Evolutionary conservation across 1,284 basidiomycete species (phyloP).

Genomic region (Naganishia sp.): DNA sequence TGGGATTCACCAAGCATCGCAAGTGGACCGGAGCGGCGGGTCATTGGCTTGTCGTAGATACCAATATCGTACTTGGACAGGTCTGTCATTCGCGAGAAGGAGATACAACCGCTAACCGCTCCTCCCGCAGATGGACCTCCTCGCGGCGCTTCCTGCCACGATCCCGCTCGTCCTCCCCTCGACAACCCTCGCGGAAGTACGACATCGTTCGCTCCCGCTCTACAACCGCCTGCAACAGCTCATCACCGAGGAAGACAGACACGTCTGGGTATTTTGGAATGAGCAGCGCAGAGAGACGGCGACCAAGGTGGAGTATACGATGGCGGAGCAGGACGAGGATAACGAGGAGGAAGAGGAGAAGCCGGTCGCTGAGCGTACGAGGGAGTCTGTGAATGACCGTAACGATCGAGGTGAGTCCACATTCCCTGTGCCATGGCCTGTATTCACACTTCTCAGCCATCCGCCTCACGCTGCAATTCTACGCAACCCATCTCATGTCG

Average conservation of each 20-base stretch:
- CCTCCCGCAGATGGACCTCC: constrained; percentile 76
- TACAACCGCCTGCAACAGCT: constrained; percentile 87
- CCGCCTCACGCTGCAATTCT: constrained; percentile 80
- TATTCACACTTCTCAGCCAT: constrained; percentile 63
- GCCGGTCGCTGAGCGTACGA: constrained; percentile 36
- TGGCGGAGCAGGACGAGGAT: constrained; percentile 22
- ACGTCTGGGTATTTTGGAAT: constrained; percentile 83
- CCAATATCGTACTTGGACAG: constrained; percentile 92
- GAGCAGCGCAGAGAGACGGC: constrained; percentile 71
- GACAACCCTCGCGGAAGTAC: constrained; percentile 93
- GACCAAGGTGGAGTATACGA: constrained; percentile 34
- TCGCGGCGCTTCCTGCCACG: constrained; percentile 71
- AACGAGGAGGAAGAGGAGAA: constrained; percentile 31
- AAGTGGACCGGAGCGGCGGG: constrained; percentile 50
- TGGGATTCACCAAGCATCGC: constrained; percentile 61
- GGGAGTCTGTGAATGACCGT: constrained; percentile 81
- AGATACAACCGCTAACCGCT: background rate
- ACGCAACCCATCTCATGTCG: constrained; percentile 68
- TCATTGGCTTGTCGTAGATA: constrained; percentile 89
- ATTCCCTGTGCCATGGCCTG: background rate
- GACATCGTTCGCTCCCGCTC: constrained; percentile 89
- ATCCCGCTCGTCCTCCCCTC: constrained; percentile 86
- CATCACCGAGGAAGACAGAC: constrained; percentile 74
- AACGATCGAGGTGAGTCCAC: constrained; percentile 76
- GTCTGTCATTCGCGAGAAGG: constrained; percentile 52